Conservation (phyloP, 179 eudicot species). For the Pouteria campechiana region DNA sequence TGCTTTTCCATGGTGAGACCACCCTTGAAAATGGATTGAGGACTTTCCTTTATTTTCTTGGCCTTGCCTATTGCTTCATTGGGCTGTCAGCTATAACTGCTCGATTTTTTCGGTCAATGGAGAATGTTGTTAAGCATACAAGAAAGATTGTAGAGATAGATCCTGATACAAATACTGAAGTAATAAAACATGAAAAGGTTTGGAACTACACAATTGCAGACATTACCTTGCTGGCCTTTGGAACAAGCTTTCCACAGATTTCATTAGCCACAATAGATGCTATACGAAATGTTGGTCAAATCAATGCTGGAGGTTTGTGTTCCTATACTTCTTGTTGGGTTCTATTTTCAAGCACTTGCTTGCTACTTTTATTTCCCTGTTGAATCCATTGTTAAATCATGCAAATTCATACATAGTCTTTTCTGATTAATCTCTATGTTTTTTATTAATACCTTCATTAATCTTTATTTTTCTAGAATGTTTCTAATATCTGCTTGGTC, state of each 20-base stretch:
- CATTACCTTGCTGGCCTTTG: constrained; percentile 73
- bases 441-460: too few relatives aligned
- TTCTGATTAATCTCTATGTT: not conserved
- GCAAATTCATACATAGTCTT: not conserved
- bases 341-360: not conserved
- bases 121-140: constrained; percentile 74
- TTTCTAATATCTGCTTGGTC: constrained; percentile 2
- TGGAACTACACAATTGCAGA: constrained; percentile 94
- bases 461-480: too few relatives aligned
- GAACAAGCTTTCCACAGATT: constrained; percentile 92
- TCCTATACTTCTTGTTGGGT: not conserved
- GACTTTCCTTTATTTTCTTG: constrained; percentile 39
- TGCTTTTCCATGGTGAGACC: constrained; percentile 41
- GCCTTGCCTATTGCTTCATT: constrained; percentile 68
- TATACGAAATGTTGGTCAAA: constrained; percentile 53
- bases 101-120: constrained; percentile 84
- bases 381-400: not conserved
- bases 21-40: constrained; percentile 41
- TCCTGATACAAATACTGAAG: constrained; percentile 41
- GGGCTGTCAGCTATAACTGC: constrained; percentile 84
- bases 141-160: constrained; percentile 50
- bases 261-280: constrained; percentile 88
- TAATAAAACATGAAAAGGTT: constrained; percentile 47
- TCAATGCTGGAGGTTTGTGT: constrained; percentile 86
- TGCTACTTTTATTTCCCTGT: not conserved